These are phyloP conservation scores for Triglochin maritima DNA, from an alignment of 106 monocot species.

Conservation along the genomic window DNA sequence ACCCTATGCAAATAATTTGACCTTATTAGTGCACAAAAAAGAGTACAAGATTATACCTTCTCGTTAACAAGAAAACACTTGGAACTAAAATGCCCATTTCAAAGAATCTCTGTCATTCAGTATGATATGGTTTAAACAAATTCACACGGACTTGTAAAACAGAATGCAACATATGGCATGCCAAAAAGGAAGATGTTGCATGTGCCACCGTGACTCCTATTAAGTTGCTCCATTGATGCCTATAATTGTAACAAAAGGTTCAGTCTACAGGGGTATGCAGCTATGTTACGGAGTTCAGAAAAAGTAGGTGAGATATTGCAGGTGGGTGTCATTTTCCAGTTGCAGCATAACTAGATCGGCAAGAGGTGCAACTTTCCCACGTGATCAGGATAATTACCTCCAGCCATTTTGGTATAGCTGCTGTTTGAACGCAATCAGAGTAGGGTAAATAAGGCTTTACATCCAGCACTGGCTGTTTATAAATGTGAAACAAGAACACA, in stretches of 20 bases:
- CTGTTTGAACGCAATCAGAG: constrained; percentile 64
- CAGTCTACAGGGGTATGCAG: too few species aligned
- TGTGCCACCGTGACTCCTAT: neutral
- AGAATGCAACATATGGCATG: neutral
- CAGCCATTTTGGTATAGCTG: constrained; percentile 64
- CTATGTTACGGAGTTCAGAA: too few species aligned
- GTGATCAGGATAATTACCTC: constrained; percentile 27
- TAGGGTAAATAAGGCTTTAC: constrained; percentile 94
- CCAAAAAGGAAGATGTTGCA: neutral
- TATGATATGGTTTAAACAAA: too few species aligned
- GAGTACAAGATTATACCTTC: neutral
- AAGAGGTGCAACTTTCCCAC: neutral
- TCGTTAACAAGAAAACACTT: too few species aligned
- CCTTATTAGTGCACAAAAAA: neutral
- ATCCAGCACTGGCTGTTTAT: constrained; percentile 87
- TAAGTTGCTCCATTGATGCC: too few species aligned
- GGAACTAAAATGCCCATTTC: too few species aligned
- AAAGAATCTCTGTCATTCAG: too few species aligned
- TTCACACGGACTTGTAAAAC: too few species aligned
- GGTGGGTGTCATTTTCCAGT: too few species aligned
- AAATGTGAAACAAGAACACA: constrained; percentile 10
- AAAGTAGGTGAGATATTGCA: too few species aligned
- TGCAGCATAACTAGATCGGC: neutral
- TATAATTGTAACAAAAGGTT: too few species aligned
- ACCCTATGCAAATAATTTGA: constrained; percentile 19